Evolutionary conservation across 306 rosid genomes (phyloP).

Genomic region (Inga laurina): DNA sequence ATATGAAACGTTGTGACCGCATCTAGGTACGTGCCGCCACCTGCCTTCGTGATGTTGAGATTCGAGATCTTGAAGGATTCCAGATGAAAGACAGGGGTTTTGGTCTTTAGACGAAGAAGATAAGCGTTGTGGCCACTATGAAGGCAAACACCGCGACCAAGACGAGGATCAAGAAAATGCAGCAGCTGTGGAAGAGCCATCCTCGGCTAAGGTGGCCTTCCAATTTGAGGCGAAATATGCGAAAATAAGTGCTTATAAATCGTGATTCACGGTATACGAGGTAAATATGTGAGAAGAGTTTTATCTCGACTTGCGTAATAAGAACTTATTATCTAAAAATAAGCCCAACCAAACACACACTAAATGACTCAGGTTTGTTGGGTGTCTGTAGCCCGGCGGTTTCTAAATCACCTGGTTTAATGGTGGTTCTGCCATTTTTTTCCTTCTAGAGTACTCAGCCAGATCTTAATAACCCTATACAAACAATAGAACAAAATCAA

Average conservation of each 20-base stretch:
- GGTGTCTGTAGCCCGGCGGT: conserved; percentile 66
- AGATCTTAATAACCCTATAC: not conserved
- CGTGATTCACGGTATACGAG: no score
- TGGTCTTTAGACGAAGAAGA: conserved; percentile 61
- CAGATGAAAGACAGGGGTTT: conserved; percentile 57
- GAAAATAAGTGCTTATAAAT: no score
- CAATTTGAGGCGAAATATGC: not conserved
- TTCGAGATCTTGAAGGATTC: conserved; percentile 48
- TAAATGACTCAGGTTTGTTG: not conserved
- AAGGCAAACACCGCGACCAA: conserved; percentile 38
- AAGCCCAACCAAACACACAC: not conserved
- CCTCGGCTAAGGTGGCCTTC: conserved; percentile 26
- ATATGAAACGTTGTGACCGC: conserved; percentile 40
- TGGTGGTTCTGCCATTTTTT: conserved; percentile 42
- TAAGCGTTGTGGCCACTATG: conserved; percentile 39
- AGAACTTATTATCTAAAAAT: no score
- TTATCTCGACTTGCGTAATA: no score
- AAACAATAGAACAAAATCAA: not conserved
- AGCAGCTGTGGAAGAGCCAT: conserved; percentile 54
- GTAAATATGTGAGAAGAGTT: no score
- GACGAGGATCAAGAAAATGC: conserved; percentile 23
- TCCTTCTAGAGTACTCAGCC: not conserved
- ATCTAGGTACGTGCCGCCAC: conserved; percentile 47
- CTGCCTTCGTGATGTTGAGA: conserved; percentile 37
- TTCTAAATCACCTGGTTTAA: conserved; percentile 37